Evolutionary conservation across 495 filamentous ascomycete species (phyloP), one percentile per base, ranked within the genome.

Genomic region (Oidiodendron maius): DNA sequence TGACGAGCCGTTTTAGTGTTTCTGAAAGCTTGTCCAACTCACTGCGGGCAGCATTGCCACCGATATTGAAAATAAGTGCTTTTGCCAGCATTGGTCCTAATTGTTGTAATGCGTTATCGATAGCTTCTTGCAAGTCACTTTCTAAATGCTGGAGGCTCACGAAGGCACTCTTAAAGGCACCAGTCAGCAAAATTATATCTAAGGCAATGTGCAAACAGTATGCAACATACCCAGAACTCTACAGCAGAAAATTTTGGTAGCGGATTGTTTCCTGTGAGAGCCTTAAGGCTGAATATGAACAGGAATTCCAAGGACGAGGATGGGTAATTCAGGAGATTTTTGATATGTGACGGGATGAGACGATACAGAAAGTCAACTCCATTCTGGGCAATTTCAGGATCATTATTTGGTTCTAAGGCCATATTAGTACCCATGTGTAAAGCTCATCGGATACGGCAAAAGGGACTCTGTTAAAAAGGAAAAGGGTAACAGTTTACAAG

Each of bases 311-410:
- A 68, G 16, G 78, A 66, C 4, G 69, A 63, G 3, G 65, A 48
- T 46, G 78, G 65, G 16, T 68, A 63, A 17, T 62, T 63, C 49
- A 82, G 69, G 17, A 89, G 66, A 15, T 81, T 61, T 17, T 74
- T 61, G 22, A 76, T 67, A 56, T 90, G 83, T 54, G 75, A 81
- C 3, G 76, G 73, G 44, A 93, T 64, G 23, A 90, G 66, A 40
- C 80, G 81, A 22, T 77, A 72, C 24, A 86, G 62, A 52, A 93
- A 81, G 35, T 86, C 80, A 50, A 93, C 84, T 26, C 83, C 78
- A 50, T 81, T 84, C 54, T 91, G 81, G 3, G 85, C 72, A 21
- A 94, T 74, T 57, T 96, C 89, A 1, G 89, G 87, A 34, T 96
- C 91, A 50, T 76, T 68, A 30, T 75, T 68, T 11, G 81, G 79